These are phyloP conservation scores for Dryadomyces quercus-mongolicae DNA, from an alignment of 2,329 filamentous ascomycete species.

Conservation along the genomic window DNA sequence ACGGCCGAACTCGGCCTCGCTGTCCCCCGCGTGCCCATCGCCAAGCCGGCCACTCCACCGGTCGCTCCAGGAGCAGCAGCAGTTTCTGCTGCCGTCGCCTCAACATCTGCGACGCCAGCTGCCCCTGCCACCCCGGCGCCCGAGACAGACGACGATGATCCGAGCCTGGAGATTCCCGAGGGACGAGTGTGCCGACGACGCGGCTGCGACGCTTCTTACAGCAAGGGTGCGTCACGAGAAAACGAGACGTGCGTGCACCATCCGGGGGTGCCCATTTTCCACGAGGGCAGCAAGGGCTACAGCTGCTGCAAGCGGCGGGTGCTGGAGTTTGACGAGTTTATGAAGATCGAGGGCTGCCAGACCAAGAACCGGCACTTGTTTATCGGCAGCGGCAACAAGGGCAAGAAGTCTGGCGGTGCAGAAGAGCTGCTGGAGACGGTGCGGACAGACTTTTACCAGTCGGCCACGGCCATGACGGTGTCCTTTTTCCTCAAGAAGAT, in stretches of 20 bases:
- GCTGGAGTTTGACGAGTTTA: conserved; percentile 93
- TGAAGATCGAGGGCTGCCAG: conserved; percentile 87
- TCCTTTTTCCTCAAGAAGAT: conserved; percentile 97
- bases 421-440: conserved; percentile 73
- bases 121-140: conserved; percentile 45
- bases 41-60: conserved; percentile 19
- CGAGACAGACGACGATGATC: conserved; percentile 83
- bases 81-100: too few relatives aligned
- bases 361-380: conserved; percentile 77
- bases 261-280: conserved; percentile 84
- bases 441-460: conserved; percentile 91
- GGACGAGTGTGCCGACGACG: conserved; percentile 67
- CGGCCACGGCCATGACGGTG: conserved; percentile 68
- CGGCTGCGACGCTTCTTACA: conserved; percentile 59
- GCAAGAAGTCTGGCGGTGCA: conserved; percentile 27
- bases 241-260: conserved; percentile 77
- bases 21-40: conserved; percentile 24
- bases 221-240: conserved; percentile 45
- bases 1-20: conserved; percentile 19
- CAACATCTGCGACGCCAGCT: too few relatives aligned
- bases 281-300: conserved; percentile 97
- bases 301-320: conserved; percentile 93
- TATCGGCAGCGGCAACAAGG: conserved; percentile 62
- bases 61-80: conserved; percentile 21
- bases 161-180: conserved; percentile 56